Base-by-base conservation (phyloP, 129 eudicot species). In the Kitagawia praeruptora region DNA sequence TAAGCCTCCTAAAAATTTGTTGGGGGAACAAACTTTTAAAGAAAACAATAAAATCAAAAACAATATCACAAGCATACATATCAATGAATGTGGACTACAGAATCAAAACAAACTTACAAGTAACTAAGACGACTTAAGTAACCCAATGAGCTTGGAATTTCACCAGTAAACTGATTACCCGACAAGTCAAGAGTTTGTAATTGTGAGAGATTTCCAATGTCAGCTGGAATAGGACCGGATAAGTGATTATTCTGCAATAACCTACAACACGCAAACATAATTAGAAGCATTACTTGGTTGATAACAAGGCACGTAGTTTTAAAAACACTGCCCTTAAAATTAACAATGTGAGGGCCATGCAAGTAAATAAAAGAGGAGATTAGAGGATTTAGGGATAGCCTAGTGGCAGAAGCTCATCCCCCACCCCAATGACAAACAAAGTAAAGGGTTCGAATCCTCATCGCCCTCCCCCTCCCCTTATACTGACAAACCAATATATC, bases 81-180 rank as follows among this genome's bases (percentile, higher is more conserved):
- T 44, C 48, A 25, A 16, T 53, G 27, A 5, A 40, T 31, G 25
- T 0, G 11, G 48, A 63, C 3, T n/a, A 74, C 54, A 70, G 37
- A 25, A 21, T 79, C 9, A 56, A 78, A n/a, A 40, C 19, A 75
- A 71, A 80, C 97, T 92, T 83, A 95, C 99, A 95, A 87, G 91
- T 90, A 92, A 88, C 88, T 92, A 75, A 95, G 85, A 84, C 53
- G 87, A 73, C 87, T 80, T 63, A 95, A 88, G 63, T 23, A 78
- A 76, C 99, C 97, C 87, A 95, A 79, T 44, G 99, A 86, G 82
- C 89, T 85, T 18, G 99, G 97, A 81, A 95, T 92, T 88, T 89
- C 89, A 67, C 97, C 99, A 71, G 75, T 84, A 75, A 95, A 91
- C 87, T 89, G 90, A 85, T 92, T 92, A 77, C 90, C 88, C 44